Percentiles rank a stretch among this genome's conserved stretches.
These are phyloP conservation scores for Cercospora zeae-maydis DNA, from an alignment of 2,329 filamentous ascomycete species.

Conservation along the genomic window DNA sequence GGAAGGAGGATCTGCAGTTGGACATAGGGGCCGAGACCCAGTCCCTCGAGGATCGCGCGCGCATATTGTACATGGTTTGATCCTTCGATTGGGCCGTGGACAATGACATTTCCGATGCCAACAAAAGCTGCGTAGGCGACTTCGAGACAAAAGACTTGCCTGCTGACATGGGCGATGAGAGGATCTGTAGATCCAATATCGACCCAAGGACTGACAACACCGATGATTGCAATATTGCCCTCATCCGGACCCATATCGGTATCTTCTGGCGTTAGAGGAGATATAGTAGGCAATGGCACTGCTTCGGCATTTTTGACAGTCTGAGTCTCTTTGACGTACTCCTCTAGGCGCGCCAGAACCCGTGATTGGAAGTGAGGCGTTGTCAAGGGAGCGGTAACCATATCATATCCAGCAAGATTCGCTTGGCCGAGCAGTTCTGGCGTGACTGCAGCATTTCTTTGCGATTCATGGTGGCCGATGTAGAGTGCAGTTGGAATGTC, in stretches of 20 bases:
- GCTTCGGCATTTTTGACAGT: constrained; percentile 39
- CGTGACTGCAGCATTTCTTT: constrained; percentile 41
- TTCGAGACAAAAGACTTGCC: constrained; percentile 85
- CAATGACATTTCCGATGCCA: constrained; percentile 76
- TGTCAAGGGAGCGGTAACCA: constrained; percentile 74
- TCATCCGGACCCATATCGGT: constrained; percentile 67
- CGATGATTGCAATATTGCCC: constrained; percentile 69
- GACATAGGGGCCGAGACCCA: constrained; percentile 70
- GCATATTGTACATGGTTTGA: constrained; percentile 69
- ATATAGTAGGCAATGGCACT: constrained; percentile 46
- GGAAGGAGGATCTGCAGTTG: constrained; percentile 77
- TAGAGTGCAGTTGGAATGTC: constrained; percentile 56
- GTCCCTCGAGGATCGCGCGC: constrained; percentile 74
- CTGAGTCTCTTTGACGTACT: constrained; percentile 50
- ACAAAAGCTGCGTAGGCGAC: constrained; percentile 95
- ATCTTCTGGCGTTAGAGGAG: constrained; percentile 73
- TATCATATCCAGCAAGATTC: constrained; percentile 63
- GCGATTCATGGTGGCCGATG: constrained; percentile 70
- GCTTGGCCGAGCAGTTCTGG: constrained; percentile 64
- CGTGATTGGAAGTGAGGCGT: constrained; percentile 68
- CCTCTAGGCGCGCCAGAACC: constrained; percentile 60
- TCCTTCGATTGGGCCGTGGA: constrained; percentile 63
- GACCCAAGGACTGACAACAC: constrained; percentile 85
- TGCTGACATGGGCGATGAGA: constrained; percentile 77
- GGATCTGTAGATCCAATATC: constrained; percentile 81